A percentile compares a stretch with the other conserved stretches of the same genome.
phyloP scores from a whole-genome alignment of 2,329 filamentous ascomycete species.

The Fusarium euwallaceae region DNA sequence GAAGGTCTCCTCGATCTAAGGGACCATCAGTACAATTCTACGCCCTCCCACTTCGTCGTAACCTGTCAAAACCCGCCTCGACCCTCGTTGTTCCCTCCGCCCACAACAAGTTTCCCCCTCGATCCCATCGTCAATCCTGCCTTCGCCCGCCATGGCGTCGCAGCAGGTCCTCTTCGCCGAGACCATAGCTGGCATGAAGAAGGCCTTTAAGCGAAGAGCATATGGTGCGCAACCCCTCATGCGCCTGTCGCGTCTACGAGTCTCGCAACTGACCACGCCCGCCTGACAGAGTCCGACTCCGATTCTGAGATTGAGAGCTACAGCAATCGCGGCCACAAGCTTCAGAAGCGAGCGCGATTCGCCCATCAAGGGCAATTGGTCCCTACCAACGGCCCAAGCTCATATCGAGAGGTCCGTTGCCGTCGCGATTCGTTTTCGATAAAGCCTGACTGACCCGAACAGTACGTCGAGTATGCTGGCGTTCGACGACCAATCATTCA shows the following conservation, averaged over 20 bases:
- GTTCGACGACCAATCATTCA: slow-evolving; percentile 80
- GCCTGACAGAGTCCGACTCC: slow-evolving; percentile 77
- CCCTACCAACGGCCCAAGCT: slow-evolving; percentile 73
- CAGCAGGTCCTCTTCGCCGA: slow-evolving; percentile 75
- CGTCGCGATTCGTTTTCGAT: slow-evolving; percentile 17
- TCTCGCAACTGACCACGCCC: slow-evolving; percentile 38
- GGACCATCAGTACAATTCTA: background rate
- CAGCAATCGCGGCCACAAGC: slow-evolving; percentile 83
- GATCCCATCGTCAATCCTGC: slow-evolving; percentile 23
- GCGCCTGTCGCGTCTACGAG: slow-evolving; percentile 5
- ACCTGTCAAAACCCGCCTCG: slow-evolving; percentile 19
- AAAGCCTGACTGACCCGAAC: slow-evolving; percentile 44
- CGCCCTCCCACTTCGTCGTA: background rate
- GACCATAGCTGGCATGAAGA: slow-evolving; percentile 77
- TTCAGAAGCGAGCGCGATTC: slow-evolving; percentile 81
- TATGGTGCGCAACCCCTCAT: slow-evolving; percentile 62
- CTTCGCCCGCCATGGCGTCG: slow-evolving; percentile 54
- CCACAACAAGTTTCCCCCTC: slow-evolving; percentile 27
- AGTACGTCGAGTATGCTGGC: slow-evolving; percentile 81
- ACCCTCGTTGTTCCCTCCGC: slow-evolving; percentile 35
- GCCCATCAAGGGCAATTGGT: slow-evolving; percentile 78
- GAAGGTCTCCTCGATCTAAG: background rate
- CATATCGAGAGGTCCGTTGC: slow-evolving; percentile 75
- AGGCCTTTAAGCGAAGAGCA: slow-evolving; percentile 73
- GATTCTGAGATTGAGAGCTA: slow-evolving; percentile 78